Base-by-base conservation (phyloP, 768 basidiomycete genomes). In the Leucosporidium creatinivorum region DNA sequence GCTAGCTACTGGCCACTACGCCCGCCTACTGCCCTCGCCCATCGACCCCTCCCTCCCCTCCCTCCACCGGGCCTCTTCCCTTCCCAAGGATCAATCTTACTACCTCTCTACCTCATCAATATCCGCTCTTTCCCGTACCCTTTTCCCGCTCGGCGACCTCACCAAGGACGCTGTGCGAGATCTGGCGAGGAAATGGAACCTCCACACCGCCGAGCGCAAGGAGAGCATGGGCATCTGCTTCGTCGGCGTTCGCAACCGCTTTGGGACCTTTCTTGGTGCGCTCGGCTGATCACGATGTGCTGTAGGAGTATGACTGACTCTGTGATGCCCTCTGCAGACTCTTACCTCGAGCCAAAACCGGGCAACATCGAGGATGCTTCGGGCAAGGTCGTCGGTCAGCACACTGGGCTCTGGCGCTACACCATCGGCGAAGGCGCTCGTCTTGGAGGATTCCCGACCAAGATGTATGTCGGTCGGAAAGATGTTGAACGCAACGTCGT, bases 181-280 rank as follows among this genome's bases (percentile, higher is more conserved):
- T 65, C 79, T 94, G 23, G 93, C 93, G 0, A 78, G 78, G 13
- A 76, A 83, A 39, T 83, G 83, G 76, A 79, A 77, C 1, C 78
- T 97, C 25, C 86, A 87, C 4, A 92, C 87, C 4, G 89, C 90
- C 0, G 81, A 83, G 4, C 82, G 90, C 67, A 82, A 81, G 23
- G 93, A 98, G 75, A 92, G 89, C 77, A 92, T 94, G 85, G 93
- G 93, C 0, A 83, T 98, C 23, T 98, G 93, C 75, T 98, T 98
- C 70, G 86, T 98, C 1, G 93, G 93, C 7, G 85, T 93, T 75
- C 85, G 87, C 74, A 81, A 82, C 15, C 83, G 80, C 58, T 93
- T 94, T 72, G 80, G 82, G 31, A 79, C 83, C 13, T 97, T 93
- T 75, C 77, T 93, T 58, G 83, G 90, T 88, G 67, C 33, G 4